Base-by-base conservation (phyloP, 208 protist genomes). In the Novymonas esmeraldas region DNA sequence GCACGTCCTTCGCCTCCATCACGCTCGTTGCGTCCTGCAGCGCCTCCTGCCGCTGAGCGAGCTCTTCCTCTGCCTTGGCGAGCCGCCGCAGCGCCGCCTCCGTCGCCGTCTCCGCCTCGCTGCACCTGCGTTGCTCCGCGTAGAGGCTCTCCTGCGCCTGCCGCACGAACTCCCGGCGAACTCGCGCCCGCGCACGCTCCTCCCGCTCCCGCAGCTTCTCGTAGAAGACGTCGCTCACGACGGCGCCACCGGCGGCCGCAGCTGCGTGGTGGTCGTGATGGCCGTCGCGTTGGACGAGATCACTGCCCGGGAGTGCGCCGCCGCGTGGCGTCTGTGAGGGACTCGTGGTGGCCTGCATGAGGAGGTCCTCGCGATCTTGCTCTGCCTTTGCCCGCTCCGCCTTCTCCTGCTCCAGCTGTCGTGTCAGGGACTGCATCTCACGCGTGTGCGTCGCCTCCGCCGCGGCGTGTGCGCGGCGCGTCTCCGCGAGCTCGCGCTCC, bases 291-390 rank as follows among this genome's bases (percentile, higher is more conserved):
- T 59, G 52, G 0, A 46, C 9, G 22, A 51, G 22, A 20, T n/a
- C 36, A 6, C 38, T 7, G 1, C 26, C 41, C 4, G 29, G 9
- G 16, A 16, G 4, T 45, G 16, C 31, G 11, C 6, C 22, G 50
- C 33, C 16, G 22, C 34, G 31, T 7, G 60, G 69, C 6, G 69
- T 62, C 11, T 29, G 26, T 0, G 29, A 38, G 20, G 60, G 61
- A 6, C 51, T 68, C 20, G 50, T 3, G 2, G 38, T 46, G 0
- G 42, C 69, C n/a, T 77, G 71, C 6, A 20, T 46, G 16, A 79
- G 69, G 46, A 76, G 58, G 26, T 78, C 64, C 54, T 82, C 81
- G 24, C 69, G 71, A 31, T 77, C 77, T 31, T 58, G 62, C 78
- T 74, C 72, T 33, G 61, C 62, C 26, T 64, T 61, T 18, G 28